Conservation (phyloP, 768 basidiomycete genomes). For the Mycena epipterygia region DNA sequence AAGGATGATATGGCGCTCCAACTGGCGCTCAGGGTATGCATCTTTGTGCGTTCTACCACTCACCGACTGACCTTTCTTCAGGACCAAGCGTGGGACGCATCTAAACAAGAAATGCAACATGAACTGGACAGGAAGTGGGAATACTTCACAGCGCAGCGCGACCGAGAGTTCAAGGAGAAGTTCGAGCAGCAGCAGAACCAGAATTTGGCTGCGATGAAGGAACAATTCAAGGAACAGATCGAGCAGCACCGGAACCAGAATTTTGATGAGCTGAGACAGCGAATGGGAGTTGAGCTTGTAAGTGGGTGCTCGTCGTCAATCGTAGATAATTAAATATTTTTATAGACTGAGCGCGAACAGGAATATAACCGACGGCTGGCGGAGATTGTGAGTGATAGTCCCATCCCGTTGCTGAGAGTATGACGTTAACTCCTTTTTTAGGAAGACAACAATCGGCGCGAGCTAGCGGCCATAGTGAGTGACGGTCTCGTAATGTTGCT, state of each 20-base stretch:
- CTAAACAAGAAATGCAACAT: background rate
- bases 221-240: background rate
- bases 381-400: background rate
- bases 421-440: too few species aligned
- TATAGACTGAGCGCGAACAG: background rate
- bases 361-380: background rate
- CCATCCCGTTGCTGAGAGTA: too few species aligned
- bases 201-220: background rate
- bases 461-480: background rate
- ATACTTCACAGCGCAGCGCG: background rate
- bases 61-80: background rate
- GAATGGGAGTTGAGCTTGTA: background rate
- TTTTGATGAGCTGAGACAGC: background rate
- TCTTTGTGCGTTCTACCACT: background rate
- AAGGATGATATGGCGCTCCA: background rate
- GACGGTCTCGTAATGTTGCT: background rate
- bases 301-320: background rate
- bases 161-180: background rate
- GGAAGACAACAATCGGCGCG: background rate
- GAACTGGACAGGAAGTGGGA: background rate
- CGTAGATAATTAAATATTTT: background rate
- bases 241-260: background rate
- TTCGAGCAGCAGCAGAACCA: background rate
- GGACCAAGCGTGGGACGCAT: background rate
- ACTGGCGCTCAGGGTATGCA: background rate